A percentile compares a stretch with the other conserved stretches of the same genome.
Conservation (phyloP, 2,329 filamentous ascomycete species). For the Arthrobotrys entomopaga region DNA sequence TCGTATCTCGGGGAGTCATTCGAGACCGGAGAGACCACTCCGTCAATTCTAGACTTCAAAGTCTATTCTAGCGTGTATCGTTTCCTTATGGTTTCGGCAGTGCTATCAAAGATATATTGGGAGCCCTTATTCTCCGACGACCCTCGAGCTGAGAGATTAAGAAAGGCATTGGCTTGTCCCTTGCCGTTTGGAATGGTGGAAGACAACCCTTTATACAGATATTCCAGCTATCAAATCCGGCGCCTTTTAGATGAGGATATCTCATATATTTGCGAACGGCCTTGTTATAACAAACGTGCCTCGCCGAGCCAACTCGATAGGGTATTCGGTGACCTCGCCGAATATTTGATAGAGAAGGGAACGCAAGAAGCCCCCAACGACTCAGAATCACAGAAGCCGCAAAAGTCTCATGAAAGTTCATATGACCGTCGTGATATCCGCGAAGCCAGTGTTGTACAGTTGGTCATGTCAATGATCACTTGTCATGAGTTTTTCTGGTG, state of each 20-base stretch:
- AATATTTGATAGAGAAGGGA: constrained; percentile 28
- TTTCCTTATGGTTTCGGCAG: constrained; percentile 31
- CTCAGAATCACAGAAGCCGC: not conserved
- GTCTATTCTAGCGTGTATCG: constrained; percentile 45
- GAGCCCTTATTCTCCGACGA: constrained; percentile 33
- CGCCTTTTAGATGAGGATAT: constrained; percentile 8
- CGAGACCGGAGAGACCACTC: too few species aligned
- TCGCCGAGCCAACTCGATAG: constrained; percentile 1
- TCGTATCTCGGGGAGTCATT: too few species aligned
- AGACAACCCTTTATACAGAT: not conserved
- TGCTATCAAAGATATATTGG: constrained; percentile 31
- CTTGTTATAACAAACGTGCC: constrained; percentile 33
- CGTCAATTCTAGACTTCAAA: constrained; percentile 7
- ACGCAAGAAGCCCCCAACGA: not conserved
- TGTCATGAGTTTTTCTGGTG: constrained; percentile 50
- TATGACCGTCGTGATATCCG: not conserved
- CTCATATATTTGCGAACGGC: constrained; percentile 27
- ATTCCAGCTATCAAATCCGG: not conserved
- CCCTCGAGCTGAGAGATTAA: not conserved
- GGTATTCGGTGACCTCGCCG: constrained; percentile 24
- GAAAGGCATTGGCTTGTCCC: constrained; percentile 3
- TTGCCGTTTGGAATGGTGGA: not conserved
- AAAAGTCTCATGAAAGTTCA: not conserved
- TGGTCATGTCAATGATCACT: constrained; percentile 29
- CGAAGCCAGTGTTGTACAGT: constrained; percentile 18